Base-by-base conservation (phyloP, 2,329 filamentous ascomycete species). In the Myriosclerotinia curreyana region DNA sequence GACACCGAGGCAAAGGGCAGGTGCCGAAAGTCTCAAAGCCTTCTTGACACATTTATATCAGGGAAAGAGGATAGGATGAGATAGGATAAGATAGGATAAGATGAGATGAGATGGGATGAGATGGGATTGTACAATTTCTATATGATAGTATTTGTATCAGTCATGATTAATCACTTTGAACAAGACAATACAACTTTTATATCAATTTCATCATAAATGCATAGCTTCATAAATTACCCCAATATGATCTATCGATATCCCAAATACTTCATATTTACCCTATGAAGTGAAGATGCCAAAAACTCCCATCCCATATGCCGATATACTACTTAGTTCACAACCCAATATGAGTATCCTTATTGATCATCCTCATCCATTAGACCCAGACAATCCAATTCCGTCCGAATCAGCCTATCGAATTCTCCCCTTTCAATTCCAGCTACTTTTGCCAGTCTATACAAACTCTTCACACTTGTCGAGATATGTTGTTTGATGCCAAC, bases 401-500 rank as follows among this genome's bases (percentile, higher is more conserved):
- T 86, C 75, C 81, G 83, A 15, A 94, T 83, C 66, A 93, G 80
- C 60, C 83, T 79, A 75, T 90, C 87, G 76, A 94, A 95, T 74
- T 94, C 90, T 42, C 85, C 84, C 52, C 86, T 80, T 59, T 89
- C 85, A 69, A 95, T 92, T 0, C 90, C 90, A 28, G 86, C 86
- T 1, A 86, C 82, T 50, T 83, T 83, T 31, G 90, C 87, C 67
- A 95, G 77, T 68, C 89, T 77, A 75, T 86, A 94, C 68, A 95
- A 76, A 75, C 88, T 92, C 79, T 91, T 89, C 64, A 95, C 83
- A 72, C 87, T 90, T 11, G 88, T 87, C 44, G 86, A 87, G 52
- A 95, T 86, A 76, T 94, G 90, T 76, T 92, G 88, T 75, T 89
- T 90, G 62, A 95, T 85, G 17, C 86, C 89, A 63, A 89, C 83